A percentile compares a stretch with the other conserved stretches of the same genome.
These are phyloP conservation scores for Lodderomyces parapsilosis DNA, from an alignment of 1,139 yeast species.

Conservation along the genomic window DNA sequence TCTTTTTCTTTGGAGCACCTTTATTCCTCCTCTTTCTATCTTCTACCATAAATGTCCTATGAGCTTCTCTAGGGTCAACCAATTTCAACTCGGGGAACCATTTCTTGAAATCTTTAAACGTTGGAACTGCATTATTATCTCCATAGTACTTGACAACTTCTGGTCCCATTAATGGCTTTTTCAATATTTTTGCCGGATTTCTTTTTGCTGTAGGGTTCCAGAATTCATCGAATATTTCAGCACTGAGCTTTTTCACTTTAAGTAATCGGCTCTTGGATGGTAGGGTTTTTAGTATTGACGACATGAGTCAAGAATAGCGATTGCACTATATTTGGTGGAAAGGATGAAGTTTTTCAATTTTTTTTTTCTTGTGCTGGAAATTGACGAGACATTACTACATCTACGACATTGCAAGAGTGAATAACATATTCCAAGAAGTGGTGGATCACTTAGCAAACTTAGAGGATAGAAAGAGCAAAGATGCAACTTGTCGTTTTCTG, in stretches of 20 bases:
- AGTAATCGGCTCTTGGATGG: conserved; percentile 30
- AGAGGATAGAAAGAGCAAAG: no score
- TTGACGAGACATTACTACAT: no score
- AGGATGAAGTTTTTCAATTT: conserved; percentile 1
- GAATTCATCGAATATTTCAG: conserved; percentile 32
- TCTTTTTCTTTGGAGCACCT: conserved; percentile 85
- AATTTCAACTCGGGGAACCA: conserved; percentile 60
- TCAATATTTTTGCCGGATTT: conserved; percentile 75
- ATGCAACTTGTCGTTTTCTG: no score
- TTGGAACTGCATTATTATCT: conserved; percentile 61
- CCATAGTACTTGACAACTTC: conserved; percentile 74
- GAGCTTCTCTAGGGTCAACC: conserved; percentile 72
- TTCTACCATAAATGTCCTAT: conserved; percentile 62
- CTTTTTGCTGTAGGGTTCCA: conserved; percentile 68
- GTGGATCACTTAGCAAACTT: no score
- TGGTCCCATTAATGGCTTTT: conserved; percentile 76
- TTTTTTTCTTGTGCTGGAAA: not conserved
- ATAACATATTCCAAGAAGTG: no score
- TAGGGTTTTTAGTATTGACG: conserved; percentile 20
- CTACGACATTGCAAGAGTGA: no score
- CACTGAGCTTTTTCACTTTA: conserved; percentile 29
- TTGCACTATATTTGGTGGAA: not conserved
- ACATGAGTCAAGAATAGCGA: conserved; percentile 5
- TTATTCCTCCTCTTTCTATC: conserved; percentile 84
- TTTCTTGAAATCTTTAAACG: conserved; percentile 56